These are phyloP conservation scores for Wickerhamiella allomyrinae DNA, from an alignment of 805 yeast genomes.

Conservation along the genomic window DNA sequence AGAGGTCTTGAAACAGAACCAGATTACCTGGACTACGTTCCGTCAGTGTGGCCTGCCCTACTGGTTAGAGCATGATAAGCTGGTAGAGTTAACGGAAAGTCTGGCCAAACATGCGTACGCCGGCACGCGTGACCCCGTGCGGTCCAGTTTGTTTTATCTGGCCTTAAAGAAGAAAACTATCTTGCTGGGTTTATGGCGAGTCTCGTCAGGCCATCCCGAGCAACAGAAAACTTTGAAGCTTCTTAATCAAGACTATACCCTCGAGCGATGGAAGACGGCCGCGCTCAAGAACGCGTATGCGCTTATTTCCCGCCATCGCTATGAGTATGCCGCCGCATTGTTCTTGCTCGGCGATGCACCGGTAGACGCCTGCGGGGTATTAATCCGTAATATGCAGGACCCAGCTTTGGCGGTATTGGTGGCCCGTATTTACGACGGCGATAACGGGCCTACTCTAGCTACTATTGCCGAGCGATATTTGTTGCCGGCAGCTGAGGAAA, in stretches of 20 bases:
- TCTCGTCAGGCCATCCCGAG: constrained; percentile 60
- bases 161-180: constrained; percentile 68
- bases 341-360: constrained; percentile 65
- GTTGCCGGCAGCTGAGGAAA: background rate
- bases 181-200: constrained; percentile 70
- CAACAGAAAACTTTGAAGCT: constrained; percentile 70
- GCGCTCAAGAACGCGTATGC: constrained; percentile 90
- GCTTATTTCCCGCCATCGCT: constrained; percentile 74
- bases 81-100: constrained; percentile 43
- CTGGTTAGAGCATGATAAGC: constrained; percentile 44
- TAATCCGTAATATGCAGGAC: constrained; percentile 55
- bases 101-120: constrained; percentile 63
- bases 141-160: constrained; percentile 58
- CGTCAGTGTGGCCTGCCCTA: constrained; percentile 49
- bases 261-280: constrained; percentile 70
- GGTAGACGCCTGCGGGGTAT: constrained; percentile 62
- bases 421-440: constrained; percentile 60
- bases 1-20: constrained; percentile 17
- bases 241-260: constrained; percentile 58
- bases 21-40: constrained; percentile 20
- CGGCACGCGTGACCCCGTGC: constrained; percentile 52
- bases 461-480: constrained; percentile 10
- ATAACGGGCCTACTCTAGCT: constrained; percentile 36
- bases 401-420: constrained; percentile 64
- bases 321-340: constrained; percentile 75